Evolutionary conservation across 352 stramenopile species (phyloP).

Genomic region (Saprolegnia parasitica): DNA sequence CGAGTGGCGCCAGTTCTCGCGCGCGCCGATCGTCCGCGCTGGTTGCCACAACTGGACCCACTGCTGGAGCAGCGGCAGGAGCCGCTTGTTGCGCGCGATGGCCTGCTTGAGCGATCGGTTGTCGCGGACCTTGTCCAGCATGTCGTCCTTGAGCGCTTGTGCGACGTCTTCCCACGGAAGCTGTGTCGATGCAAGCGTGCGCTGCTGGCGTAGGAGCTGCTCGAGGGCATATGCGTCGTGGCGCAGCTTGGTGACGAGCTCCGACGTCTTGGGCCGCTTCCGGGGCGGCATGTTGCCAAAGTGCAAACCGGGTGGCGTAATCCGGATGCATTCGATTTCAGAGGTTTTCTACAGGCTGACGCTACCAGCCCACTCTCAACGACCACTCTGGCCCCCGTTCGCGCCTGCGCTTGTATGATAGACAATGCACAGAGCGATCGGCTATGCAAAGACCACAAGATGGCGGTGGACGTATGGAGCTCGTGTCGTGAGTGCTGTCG

Average conservation of each 20-base stretch:
- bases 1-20: slow-evolving; percentile 8
- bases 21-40: background rate
- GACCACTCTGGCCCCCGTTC: too few species aligned
- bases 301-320: too few species aligned
- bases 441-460: too few species aligned
- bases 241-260: background rate
- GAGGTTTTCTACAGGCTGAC: too few species aligned
- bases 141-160: slow-evolving; percentile 22
- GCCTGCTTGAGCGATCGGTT: slow-evolving; percentile 14
- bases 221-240: slow-evolving; percentile 6
- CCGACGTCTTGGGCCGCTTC: background rate
- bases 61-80: background rate
- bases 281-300: background rate
- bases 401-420: too few species aligned
- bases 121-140: slow-evolving; percentile 17
- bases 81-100: background rate
- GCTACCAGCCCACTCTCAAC: too few species aligned
- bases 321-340: too few species aligned
- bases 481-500: too few species aligned
- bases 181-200: background rate
- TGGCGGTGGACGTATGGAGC: too few species aligned
- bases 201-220: background rate
- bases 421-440: too few species aligned
- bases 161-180: slow-evolving; percentile 21
- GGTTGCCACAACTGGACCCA: background rate